Conservation (phyloP, 2,329 filamentous ascomycete species). For the Aspergillus intermedius region DNA sequence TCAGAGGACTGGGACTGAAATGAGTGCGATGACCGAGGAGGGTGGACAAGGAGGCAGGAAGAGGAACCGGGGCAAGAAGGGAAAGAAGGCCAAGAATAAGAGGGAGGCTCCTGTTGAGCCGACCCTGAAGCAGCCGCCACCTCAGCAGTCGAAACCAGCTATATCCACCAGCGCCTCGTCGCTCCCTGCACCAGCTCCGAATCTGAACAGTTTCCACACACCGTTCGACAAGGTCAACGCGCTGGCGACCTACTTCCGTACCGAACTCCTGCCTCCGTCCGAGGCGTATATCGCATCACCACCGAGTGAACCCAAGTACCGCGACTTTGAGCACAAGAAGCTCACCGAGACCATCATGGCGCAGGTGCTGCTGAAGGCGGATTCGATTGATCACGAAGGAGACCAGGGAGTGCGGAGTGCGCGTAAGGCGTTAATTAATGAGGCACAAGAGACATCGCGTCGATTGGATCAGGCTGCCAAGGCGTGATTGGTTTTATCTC, state of each 20-base stretch:
- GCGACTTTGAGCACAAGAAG: conserved; percentile 39
- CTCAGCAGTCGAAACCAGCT: conserved; percentile 10
- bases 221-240: conserved; percentile 34
- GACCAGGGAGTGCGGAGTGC: conserved; percentile 51
- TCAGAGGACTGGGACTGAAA: background rate
- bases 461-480: conserved; percentile 30
- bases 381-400: conserved; percentile 68
- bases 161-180: conserved; percentile 6
- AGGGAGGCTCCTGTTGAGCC: conserved; percentile 10
- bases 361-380: conserved; percentile 49
- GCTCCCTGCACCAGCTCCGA: conserved; percentile 27
- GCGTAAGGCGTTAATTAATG: conserved; percentile 36
- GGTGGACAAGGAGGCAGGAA: conserved; percentile 7
- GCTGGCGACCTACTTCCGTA: conserved; percentile 31
- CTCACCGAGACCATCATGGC: conserved; percentile 39
- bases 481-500: conserved; percentile 3
- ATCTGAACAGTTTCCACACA: conserved; percentile 24
- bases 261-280: conserved; percentile 32
- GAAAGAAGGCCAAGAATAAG: conserved; percentile 21
- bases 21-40: background rate
- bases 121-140: conserved; percentile 8
- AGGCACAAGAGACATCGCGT: conserved; percentile 35
- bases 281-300: conserved; percentile 33
- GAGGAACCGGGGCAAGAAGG: conserved; percentile 16
- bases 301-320: conserved; percentile 33